These are phyloP conservation scores for Trichoderma asperellum DNA, from an alignment of 2,329 filamentous ascomycete genomes.

Conservation along the genomic window DNA sequence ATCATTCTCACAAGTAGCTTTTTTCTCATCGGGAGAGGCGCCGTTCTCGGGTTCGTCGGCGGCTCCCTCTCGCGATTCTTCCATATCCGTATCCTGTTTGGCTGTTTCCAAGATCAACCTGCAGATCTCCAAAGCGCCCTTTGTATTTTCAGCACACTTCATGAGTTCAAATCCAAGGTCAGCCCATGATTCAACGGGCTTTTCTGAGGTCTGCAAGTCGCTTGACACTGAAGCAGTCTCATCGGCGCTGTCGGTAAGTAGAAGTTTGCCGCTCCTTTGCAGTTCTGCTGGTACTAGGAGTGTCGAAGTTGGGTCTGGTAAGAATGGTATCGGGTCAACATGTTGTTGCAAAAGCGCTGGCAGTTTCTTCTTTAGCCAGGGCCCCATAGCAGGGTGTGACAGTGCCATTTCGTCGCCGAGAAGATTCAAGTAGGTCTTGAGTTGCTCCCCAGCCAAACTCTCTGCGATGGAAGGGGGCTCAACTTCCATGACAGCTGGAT, in stretches of 20 bases:
- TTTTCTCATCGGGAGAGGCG: slow-evolving; percentile 20
- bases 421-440: slow-evolving; percentile 59
- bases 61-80: slow-evolving; percentile 30
- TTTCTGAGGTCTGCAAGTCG: slow-evolving; percentile 12
- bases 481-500: slow-evolving; percentile 64
- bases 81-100: slow-evolving; percentile 36
- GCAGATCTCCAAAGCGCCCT: slow-evolving; percentile 39
- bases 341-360: slow-evolving; percentile 56
- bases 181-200: slow-evolving; percentile 40
- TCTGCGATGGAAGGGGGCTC: slow-evolving; percentile 67
- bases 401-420: slow-evolving; percentile 60
- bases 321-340: slow-evolving; percentile 65
- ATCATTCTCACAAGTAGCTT: slow-evolving; percentile 6
- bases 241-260: neutral
- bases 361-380: slow-evolving; percentile 58
- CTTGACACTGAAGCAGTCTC: neutral
- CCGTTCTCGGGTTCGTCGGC: slow-evolving; percentile 26
- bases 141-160: slow-evolving; percentile 39
- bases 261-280: neutral
- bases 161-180: slow-evolving; percentile 43
- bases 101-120: slow-evolving; percentile 37
- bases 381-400: slow-evolving; percentile 63
- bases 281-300: slow-evolving; percentile 41
- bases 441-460: slow-evolving; percentile 64
- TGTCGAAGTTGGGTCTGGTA: slow-evolving; percentile 56